Conservation (phyloP, 1,284 basidiomycete genomes). For the Fistulinella cinereoalba region DNA sequence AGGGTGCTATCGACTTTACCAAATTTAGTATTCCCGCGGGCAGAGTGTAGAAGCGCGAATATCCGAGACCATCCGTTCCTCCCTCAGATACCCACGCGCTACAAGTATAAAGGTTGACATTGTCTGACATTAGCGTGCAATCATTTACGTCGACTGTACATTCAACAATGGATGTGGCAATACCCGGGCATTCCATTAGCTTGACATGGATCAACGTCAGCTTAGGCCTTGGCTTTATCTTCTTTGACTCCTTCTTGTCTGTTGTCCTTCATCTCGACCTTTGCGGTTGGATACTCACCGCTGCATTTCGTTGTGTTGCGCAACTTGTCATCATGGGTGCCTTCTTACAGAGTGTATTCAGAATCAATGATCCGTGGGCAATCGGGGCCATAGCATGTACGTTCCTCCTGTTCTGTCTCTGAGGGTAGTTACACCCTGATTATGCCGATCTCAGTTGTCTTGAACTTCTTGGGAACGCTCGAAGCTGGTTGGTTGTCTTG, state of each 20-base stretch:
- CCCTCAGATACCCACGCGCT: no score
- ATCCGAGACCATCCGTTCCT: no score
- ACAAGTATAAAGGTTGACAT: no score
- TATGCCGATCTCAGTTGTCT: constrained; percentile 58
- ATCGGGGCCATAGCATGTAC: constrained; percentile 71
- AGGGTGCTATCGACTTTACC: no score
- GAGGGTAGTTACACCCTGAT: no score
- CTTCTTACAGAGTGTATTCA: constrained; percentile 72
- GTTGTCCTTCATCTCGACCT: constrained; percentile 63
- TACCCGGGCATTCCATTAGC: no score
- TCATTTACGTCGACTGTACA: no score
- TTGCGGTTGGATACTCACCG: constrained; percentile 62
- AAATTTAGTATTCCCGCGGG: no score
- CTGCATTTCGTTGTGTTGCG: constrained; percentile 69
- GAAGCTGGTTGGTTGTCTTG: no score
- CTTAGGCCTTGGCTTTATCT: constrained; percentile 71
- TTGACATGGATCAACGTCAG: constrained; percentile 70
- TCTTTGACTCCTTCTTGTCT: constrained; percentile 64
- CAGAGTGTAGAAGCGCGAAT: no score
- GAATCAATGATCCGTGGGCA: constrained; percentile 68
- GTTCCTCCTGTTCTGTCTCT: constrained; percentile 23
- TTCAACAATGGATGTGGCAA: no score
- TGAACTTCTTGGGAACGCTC: constrained; percentile 72
- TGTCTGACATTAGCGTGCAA: no score
- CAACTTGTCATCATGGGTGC: constrained; percentile 75